Base-by-base conservation (phyloP, 371 early-diverging fungal species). In the Saksenaea oblongispora region DNA sequence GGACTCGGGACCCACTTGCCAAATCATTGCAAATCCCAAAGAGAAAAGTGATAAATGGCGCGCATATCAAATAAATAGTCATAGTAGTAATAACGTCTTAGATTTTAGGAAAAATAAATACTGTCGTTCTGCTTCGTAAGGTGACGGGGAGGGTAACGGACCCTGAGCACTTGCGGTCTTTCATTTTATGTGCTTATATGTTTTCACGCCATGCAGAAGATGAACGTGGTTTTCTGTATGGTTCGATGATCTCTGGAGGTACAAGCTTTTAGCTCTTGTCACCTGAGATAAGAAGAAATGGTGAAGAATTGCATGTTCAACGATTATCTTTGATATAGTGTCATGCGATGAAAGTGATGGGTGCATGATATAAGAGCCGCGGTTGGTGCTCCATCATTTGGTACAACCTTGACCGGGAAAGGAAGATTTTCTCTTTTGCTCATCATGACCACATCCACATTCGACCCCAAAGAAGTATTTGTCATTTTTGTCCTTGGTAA, bases 401-500 rank as follows among this genome's bases (percentile, higher is more conserved):
- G 51, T 47, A 22, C 51, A 22, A 47, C 51, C n/a, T 47, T 22
- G 22, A 47, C n/a, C 17, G 22, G 51, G 42, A 47, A 47, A 9
- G 8, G 2, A 17, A 47, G 11, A 22, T 22, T 47, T 47, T 47
- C 51, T 47, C 31, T 57, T 26, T 54, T 57, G 22, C 56, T 34
- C 27, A 60, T 47, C 26, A 64, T 37, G 58, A 51, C 57, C 34
- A 63, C 54, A 14, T 61, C 79, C 31, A 56, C 76, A n/a, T 79
- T 79, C 41, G 72, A 76, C 41, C 66, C 78, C 18, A 67, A 80
- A 17, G 78, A 86, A 15, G 80, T 84, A 5, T 87, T 85, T 24
- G 89, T 92, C 54, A 81, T 91, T 22, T 92, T 92, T 74, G 91
- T 93, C 14, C 87, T 93, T 9, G 93, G 86, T 85, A 79, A 65